Percentiles rank a stretch among this genome's conserved stretches.
Conservation (phyloP, 306 rosid species). For the Pterocarpus santalinus region DNA sequence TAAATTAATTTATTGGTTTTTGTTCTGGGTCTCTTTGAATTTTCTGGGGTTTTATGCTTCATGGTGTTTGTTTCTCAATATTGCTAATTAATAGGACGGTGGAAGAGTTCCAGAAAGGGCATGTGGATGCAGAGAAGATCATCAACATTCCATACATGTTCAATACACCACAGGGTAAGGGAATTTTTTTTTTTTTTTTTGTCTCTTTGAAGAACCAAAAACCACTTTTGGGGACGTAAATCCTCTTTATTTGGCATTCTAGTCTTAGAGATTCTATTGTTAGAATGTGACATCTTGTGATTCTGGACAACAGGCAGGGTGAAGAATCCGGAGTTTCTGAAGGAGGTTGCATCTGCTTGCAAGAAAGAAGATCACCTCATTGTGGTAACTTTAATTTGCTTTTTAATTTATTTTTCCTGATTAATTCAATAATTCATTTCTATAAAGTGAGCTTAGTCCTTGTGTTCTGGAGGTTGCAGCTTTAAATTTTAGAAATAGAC, state of each 20-base stretch:
- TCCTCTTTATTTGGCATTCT: neutral
- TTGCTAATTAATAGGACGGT: constrained; percentile 62
- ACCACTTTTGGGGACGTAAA: neutral
- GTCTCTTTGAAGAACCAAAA: too few relatives aligned
- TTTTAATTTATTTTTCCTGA: too few relatives aligned
- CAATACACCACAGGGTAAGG: constrained; percentile 69
- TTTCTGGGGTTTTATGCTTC: neutral
- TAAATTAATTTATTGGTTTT: neutral
- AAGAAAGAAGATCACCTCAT: constrained; percentile 73
- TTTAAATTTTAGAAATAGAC: too few relatives aligned
- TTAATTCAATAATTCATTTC: too few relatives aligned
- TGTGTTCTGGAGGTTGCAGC: too few relatives aligned
- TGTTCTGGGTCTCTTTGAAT: neutral
- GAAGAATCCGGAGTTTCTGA: constrained; percentile 75
- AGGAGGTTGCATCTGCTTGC: constrained; percentile 62
- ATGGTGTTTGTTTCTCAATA: neutral
- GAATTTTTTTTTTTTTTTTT: neutral
- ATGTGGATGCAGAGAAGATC: constrained; percentile 71
- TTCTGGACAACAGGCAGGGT: constrained; percentile 63
- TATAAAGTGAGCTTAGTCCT: too few relatives aligned
- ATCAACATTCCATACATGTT: constrained; percentile 81
- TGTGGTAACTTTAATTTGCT: constrained; percentile 63
- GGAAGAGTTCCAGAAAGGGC: constrained; percentile 84
- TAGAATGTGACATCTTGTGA: constrained; percentile 15
- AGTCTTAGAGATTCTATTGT: neutral